Conservation (phyloP, 257 asterid genomes). For the Penstemon davidsonii region DNA sequence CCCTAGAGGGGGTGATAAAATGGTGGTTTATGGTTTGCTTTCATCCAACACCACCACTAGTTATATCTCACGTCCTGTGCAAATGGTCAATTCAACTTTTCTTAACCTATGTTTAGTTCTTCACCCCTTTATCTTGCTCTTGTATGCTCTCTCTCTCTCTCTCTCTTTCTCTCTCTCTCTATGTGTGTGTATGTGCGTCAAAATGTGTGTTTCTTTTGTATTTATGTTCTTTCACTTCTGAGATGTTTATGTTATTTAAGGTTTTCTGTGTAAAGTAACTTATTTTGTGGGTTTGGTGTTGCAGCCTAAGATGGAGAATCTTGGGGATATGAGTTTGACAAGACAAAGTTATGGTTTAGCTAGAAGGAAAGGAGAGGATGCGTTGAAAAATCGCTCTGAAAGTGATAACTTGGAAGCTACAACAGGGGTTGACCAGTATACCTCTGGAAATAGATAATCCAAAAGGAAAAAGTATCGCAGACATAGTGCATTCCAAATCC, state of each 20-base stretch:
- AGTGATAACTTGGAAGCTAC: slow-evolving; percentile 71
- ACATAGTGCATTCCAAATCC: slow-evolving; percentile 74
- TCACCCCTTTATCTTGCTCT: slow-evolving; percentile 52
- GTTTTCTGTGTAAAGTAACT: slow-evolving; percentile 6
- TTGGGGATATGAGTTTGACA: slow-evolving; percentile 53
- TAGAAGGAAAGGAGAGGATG: slow-evolving; percentile 55
- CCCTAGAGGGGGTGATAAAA: slow-evolving; percentile 40
- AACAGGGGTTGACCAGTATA: slow-evolving; percentile 65
- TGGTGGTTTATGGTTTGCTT: slow-evolving; percentile 50
- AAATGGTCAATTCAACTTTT: slow-evolving; percentile 38
- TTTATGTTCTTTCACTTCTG: slow-evolving; percentile 9
- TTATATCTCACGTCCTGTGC: slow-evolving; percentile 44
- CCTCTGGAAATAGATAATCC: slow-evolving; percentile 42
- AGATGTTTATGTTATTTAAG: slow-evolving; percentile 21
- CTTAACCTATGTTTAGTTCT: slow-evolving; percentile 46
- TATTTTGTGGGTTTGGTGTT: slow-evolving; percentile 28
- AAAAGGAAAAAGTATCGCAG: slow-evolving; percentile 62
- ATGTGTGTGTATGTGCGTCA: neutral
- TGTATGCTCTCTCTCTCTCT: slow-evolving; percentile 39
- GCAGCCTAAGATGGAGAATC: slow-evolving; percentile 78
- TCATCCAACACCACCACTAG: slow-evolving; percentile 37
- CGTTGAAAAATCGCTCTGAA: slow-evolving; percentile 59
- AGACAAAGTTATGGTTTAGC: slow-evolving; percentile 40
- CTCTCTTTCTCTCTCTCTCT: slow-evolving; percentile 8
- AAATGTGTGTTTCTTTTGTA: neutral